These are phyloP conservation scores for Fusarium beomiforme DNA, from an alignment of 2,329 filamentous ascomycete species.

Conservation along the genomic window DNA sequence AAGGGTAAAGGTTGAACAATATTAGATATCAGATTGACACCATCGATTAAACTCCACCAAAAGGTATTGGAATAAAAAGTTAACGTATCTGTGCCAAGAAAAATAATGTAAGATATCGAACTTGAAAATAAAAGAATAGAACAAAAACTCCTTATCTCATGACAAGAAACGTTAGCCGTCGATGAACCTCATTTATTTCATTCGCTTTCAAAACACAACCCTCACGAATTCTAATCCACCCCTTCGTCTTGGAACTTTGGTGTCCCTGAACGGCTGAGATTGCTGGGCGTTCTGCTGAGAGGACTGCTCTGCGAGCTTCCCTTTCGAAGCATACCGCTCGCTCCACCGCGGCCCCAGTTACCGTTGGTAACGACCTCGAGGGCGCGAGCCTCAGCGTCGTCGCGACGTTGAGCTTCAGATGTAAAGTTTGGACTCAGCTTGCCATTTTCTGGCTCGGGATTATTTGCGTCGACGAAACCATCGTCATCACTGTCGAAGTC, in stretches of 20 bases:
- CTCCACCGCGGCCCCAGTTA: conserved; percentile 53
- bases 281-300: conserved; percentile 17
- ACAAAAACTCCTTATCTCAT: conserved; percentile 35
- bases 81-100: conserved; percentile 23
- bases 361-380: conserved; percentile 56
- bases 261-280: conserved; percentile 26
- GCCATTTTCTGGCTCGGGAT: conserved; percentile 48
- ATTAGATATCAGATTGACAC: conserved; percentile 18
- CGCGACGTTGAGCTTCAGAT: conserved; percentile 48
- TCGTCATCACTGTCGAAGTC: conserved; percentile 53
- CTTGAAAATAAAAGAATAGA: conserved; percentile 4
- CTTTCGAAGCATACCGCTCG: conserved; percentile 56
- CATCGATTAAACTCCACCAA: neutral
- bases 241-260: conserved; percentile 45
- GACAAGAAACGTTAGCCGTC: conserved; percentile 27
- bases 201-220: conserved; percentile 22
- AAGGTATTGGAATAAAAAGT: neutral
- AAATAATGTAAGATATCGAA: conserved; percentile 3
- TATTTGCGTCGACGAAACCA: conserved; percentile 41
- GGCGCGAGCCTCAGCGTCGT: conserved; percentile 57
- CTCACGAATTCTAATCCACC: conserved; percentile 45
- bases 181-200: conserved; percentile 15
- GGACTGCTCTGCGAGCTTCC: conserved; percentile 42
- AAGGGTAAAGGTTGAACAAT: neutral
- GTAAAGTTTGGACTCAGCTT: conserved; percentile 51